These are phyloP conservation scores for Eutypella sp. DNA, from an alignment of 2,329 filamentous ascomycete species.

Conservation along the genomic window DNA sequence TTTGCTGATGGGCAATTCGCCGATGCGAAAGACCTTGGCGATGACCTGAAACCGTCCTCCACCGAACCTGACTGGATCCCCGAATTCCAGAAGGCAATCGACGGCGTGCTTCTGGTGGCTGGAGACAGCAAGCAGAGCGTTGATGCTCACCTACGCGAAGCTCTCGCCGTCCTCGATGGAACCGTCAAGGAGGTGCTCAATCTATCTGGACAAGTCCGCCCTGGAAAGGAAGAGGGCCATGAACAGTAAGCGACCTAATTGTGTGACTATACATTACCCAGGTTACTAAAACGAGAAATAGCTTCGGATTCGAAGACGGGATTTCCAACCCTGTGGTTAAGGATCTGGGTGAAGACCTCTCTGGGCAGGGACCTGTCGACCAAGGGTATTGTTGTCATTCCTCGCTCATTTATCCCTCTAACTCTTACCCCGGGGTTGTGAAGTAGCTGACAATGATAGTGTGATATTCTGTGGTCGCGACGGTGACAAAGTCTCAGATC, in stretches of 20 bases:
- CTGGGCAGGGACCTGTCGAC: conserved; percentile 22
- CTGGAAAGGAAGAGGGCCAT: conserved; percentile 29
- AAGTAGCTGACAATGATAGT: conserved; percentile 21
- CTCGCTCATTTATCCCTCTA: conserved; percentile 2
- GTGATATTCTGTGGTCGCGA: conserved; percentile 32
- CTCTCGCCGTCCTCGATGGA: conserved; percentile 24
- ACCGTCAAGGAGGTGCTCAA: conserved; percentile 26
- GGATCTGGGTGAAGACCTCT: conserved; percentile 21
- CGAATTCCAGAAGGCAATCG: conserved; percentile 28
- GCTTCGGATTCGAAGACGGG: conserved; percentile 39
- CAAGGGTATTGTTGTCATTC: conserved; percentile 13
- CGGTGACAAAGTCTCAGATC: conserved; percentile 23
- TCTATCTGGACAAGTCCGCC: conserved; percentile 28
- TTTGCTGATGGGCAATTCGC: conserved; percentile 30
- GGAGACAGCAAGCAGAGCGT: conserved; percentile 24
- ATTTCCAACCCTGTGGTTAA: conserved; percentile 35
- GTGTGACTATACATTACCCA: conserved; percentile 12
- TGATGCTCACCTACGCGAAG: conserved; percentile 19
- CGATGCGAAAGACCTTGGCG: conserved; percentile 24
- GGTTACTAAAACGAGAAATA: not conserved
- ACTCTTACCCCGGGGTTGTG: no score
- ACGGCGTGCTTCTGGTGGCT: conserved; percentile 31
- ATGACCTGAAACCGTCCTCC: conserved; percentile 10
- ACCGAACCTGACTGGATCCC: conserved; percentile 21
- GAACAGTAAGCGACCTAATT: conserved; percentile 27